Percentiles rank a stretch among this genome's conserved stretches.
These are phyloP conservation scores for Cucurbita argyrosperma DNA, from an alignment of 306 rosid species.

Conservation along the genomic window DNA sequence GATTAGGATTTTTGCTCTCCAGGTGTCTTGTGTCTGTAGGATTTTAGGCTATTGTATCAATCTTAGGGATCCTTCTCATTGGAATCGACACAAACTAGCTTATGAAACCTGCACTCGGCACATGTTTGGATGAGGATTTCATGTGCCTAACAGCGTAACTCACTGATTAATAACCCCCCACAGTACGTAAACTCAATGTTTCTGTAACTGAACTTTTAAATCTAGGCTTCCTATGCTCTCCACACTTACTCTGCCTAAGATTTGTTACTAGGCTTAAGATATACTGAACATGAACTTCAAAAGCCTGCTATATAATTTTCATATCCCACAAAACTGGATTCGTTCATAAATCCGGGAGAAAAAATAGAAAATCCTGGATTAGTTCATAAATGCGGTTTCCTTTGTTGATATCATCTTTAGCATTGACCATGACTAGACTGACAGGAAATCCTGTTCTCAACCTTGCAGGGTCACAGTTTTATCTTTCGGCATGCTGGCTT, in stretches of 20 bases:
- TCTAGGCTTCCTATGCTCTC: not conserved
- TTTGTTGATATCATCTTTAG: not conserved
- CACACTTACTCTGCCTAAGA: not conserved
- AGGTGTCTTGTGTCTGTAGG: not conserved
- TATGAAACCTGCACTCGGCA: too few species aligned
- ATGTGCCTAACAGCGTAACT: too few species aligned
- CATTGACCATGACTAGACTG: not conserved
- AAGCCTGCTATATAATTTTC: not conserved
- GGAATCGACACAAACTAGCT: too few species aligned
- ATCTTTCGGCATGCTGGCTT: constrained; percentile 48
- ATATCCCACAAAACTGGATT: not conserved
- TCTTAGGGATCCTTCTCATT: not conserved
- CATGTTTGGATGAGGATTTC: too few species aligned
- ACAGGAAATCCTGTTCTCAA: not conserved
- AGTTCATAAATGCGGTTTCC: not conserved
- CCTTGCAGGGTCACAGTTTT: constrained; percentile 53
- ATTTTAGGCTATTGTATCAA: not conserved
- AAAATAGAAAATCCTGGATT: not conserved
- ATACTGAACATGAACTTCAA: not conserved
- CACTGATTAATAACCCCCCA: too few species aligned
- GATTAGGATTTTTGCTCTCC: not conserved
- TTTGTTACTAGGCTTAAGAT: not conserved
- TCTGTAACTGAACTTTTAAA: not conserved
- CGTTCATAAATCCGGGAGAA: not conserved
- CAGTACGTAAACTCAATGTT: not conserved